Conservation (phyloP, 1,284 basidiomycete genomes). For the Stygiomarasmius scandens region DNA sequence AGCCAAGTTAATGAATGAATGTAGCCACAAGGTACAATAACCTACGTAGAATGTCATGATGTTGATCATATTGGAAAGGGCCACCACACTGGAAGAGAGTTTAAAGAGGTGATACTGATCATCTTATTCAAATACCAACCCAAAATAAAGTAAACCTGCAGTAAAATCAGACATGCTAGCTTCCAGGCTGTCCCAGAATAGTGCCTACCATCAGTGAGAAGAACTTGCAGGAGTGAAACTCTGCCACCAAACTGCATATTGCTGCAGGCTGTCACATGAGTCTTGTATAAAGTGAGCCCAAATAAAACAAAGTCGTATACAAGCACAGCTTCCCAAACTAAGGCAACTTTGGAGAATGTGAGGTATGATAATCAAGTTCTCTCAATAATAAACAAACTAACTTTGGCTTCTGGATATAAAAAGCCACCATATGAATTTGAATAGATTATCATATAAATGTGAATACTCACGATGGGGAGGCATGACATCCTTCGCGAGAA, state of each 20-base stretch:
- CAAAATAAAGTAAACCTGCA: constrained; percentile 13
- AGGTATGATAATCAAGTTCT: not conserved
- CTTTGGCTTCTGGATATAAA: constrained; percentile 1
- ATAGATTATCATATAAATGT: not conserved
- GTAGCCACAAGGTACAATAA: not conserved
- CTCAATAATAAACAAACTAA: not conserved
- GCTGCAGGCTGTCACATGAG: constrained; percentile 3
- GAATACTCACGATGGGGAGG: constrained; percentile 13
- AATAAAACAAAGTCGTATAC: constrained; percentile 22
- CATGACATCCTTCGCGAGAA: constrained; percentile 15
- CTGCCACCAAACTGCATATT: not conserved
- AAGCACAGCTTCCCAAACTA: constrained; percentile 21
- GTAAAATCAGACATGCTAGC: not conserved
- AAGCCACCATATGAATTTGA: not conserved
- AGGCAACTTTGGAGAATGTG: constrained; percentile 8
- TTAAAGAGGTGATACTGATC: not conserved
- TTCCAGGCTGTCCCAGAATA: not conserved
- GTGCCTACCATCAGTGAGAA: constrained; percentile 14
- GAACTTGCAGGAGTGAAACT: constrained; percentile 9
- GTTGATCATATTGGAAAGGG: constrained; percentile 20
- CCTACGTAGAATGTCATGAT: constrained; percentile 21
- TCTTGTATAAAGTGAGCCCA: constrained; percentile 16
- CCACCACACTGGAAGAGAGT: constrained; percentile 16
- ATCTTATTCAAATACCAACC: not conserved
- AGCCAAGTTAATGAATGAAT: not conserved